Conservation (phyloP, 73 alveolate genomes). For the Symbiodinium natans region DNA sequence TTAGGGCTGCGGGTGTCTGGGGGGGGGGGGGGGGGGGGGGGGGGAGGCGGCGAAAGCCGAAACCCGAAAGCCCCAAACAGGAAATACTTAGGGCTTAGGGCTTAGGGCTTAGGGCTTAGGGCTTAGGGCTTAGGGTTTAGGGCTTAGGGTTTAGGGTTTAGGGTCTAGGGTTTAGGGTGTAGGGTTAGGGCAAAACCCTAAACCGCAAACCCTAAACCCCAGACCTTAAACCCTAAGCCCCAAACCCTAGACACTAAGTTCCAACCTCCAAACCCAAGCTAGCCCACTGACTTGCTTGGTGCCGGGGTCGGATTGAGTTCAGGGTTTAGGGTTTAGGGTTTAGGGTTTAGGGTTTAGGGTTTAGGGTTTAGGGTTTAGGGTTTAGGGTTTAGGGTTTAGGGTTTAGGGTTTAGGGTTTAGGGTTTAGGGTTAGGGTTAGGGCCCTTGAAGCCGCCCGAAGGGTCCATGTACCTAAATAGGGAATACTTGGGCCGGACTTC, state of each 20-base stretch:
- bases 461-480: too few relatives aligned
- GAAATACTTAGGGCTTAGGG: not conserved
- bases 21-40: too few relatives aligned
- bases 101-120: not conserved
- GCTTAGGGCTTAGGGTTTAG: not conserved
- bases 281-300: too few relatives aligned
- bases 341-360: not conserved
- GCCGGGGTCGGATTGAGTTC: too few relatives aligned
- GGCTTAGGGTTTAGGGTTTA: not conserved
- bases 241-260: not conserved
- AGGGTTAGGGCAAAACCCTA: too few relatives aligned
- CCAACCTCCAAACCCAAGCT: not conserved
- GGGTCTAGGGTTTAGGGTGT: not conserved
- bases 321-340: too few relatives aligned
- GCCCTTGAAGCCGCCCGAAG: too few relatives aligned
- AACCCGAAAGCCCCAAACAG: too few relatives aligned
- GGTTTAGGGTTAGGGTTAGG: not conserved
- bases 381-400: not conserved
- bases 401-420: not conserved
- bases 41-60: too few relatives aligned
- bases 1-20: too few relatives aligned
- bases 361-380: not conserved
- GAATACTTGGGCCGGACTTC: too few relatives aligned
- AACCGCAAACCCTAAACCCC: not conserved
- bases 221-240: too few relatives aligned